A percentile compares a stretch with the other conserved stretches of the same genome.
phyloP scores from a whole-genome alignment of 352 stramenopile species.

The Blastocystis sp. region DNA sequence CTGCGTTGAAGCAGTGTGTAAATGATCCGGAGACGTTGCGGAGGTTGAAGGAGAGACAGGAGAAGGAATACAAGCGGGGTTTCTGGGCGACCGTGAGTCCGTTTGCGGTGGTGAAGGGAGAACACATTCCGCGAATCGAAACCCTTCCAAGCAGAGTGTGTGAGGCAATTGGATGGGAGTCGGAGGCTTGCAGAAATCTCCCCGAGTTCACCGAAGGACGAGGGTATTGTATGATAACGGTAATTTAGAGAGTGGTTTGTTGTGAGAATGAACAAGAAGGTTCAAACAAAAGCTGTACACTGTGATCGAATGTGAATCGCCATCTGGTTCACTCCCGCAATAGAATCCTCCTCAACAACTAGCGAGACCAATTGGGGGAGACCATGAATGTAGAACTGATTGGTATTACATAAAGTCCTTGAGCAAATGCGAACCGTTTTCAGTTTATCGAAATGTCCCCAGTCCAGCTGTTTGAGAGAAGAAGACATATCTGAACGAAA shows the following conservation, averaged over 20 bases:
- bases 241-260: not conserved
- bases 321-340: too few relatives aligned
- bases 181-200: not conserved
- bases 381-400: too few relatives aligned
- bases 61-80: not conserved
- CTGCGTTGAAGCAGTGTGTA: not conserved
- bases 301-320: too few relatives aligned
- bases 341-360: too few relatives aligned
- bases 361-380: too few relatives aligned
- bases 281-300: too few relatives aligned
- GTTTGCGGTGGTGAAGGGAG: not conserved
- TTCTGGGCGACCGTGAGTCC: conserved; percentile 4
- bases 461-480: too few relatives aligned
- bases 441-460: too few relatives aligned
- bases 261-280: too few relatives aligned
- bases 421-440: too few relatives aligned
- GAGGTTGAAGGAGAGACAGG: not conserved
- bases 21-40: not conserved
- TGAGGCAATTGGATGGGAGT: not conserved
- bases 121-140: not conserved
- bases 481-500: too few relatives aligned
- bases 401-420: too few relatives aligned
- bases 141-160: not conserved
- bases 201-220: not conserved
- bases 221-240: not conserved